These are phyloP conservation scores for Tremellales sp. DNA, from an alignment of 1,284 basidiomycete genomes.

Conservation along the genomic window DNA sequence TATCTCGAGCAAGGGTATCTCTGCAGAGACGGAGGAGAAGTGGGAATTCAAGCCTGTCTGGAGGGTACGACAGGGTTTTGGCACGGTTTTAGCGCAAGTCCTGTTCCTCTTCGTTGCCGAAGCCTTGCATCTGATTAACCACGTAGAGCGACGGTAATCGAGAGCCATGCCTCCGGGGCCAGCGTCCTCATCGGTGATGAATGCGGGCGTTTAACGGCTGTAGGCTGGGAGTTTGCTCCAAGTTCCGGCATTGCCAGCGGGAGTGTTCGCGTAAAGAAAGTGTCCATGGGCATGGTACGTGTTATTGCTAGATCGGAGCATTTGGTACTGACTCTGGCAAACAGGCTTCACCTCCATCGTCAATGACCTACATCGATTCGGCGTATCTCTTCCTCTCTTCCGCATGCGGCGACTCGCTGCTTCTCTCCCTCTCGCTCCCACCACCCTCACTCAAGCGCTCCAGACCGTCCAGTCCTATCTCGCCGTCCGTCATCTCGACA, in stretches of 20 bases:
- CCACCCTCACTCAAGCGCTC: constrained; percentile 31
- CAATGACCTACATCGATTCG: constrained; percentile 70
- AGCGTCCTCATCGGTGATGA: constrained; percentile 71
- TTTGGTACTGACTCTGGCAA: constrained; percentile 5
- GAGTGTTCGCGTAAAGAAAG: constrained; percentile 55
- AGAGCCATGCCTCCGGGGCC: constrained; percentile 20
- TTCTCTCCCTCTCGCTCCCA: constrained; percentile 57
- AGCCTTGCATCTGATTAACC: constrained; percentile 46
- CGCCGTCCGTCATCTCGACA: constrained; percentile 9
- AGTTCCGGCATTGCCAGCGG: constrained; percentile 21
- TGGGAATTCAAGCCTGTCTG: constrained; percentile 37
- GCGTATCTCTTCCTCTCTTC: constrained; percentile 78
- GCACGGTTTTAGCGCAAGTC: constrained; percentile 42
- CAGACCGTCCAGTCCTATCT: constrained; percentile 4
- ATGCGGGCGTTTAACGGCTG: constrained; percentile 66
- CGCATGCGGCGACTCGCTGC: constrained; percentile 73
- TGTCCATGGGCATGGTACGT: constrained; percentile 69
- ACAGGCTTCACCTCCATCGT: constrained; percentile 70
- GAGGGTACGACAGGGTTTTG: constrained; percentile 46
- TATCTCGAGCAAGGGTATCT: constrained; percentile 18
- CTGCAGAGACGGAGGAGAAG: too few species aligned
- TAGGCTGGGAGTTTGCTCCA: constrained; percentile 56
- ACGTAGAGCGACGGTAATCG: constrained; percentile 52
- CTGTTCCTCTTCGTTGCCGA: constrained; percentile 13
- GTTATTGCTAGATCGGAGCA: neutral